These are phyloP conservation scores for Amphicarpaea edgeworthii DNA, from an alignment of 306 rosid species.

Conservation along the genomic window DNA sequence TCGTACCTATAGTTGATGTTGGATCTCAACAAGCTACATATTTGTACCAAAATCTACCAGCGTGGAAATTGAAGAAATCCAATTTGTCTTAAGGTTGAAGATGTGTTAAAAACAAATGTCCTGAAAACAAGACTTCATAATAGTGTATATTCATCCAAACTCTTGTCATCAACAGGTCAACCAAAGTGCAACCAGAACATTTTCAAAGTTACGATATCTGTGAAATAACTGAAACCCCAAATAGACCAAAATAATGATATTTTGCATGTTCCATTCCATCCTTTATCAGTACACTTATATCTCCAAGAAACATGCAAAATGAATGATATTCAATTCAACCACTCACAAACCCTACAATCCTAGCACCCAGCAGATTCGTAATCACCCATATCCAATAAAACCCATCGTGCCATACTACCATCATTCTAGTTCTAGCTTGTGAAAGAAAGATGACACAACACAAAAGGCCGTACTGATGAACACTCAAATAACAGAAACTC, in stretches of 20 bases:
- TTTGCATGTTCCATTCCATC: neutral
- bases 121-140: neutral
- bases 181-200: neutral
- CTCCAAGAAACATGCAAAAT: neutral
- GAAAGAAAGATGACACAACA: neutral
- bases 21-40: neutral
- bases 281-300: neutral
- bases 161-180: neutral
- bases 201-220: too few relatives aligned
- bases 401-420: constrained; percentile 3
- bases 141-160: neutral
- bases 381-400: neutral
- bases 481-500: neutral
- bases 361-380: neutral
- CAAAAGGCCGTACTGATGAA: neutral
- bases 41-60: neutral
- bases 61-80: constrained; percentile 2
- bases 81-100: neutral
- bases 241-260: neutral
- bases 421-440: neutral
- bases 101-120: neutral
- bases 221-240: too few relatives aligned
- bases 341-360: neutral
- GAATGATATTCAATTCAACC: neutral
- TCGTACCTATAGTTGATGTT: neutral